phyloP scores from a whole-genome alignment of 805 yeast genomes.

The Yamadazyma phyllophila region DNA sequence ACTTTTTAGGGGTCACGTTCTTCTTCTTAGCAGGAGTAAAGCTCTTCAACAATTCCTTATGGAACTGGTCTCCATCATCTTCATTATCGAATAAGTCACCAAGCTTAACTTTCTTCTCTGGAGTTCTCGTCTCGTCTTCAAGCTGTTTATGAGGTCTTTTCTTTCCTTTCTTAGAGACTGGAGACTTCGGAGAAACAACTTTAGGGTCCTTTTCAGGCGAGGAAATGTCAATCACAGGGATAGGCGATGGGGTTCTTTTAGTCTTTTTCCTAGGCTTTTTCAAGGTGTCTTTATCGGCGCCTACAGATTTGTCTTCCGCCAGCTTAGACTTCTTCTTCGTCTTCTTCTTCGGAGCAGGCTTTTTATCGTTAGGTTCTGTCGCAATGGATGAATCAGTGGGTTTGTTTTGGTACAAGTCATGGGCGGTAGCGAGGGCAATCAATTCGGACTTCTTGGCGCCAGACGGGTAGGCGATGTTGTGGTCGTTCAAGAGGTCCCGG shows the following conservation, averaged over 20 bases:
- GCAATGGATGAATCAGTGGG: too few species aligned
- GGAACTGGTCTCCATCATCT: constrained; percentile 3
- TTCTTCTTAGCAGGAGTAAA: constrained; percentile 6
- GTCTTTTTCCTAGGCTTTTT: too few species aligned
- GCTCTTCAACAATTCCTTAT: constrained; percentile 3
- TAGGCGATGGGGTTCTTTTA: too few species aligned
- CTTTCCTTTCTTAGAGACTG: neutral
- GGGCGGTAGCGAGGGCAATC: constrained; percentile 54
- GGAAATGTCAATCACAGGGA: too few species aligned
- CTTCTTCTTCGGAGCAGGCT: too few species aligned
- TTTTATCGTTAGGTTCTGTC: too few species aligned
- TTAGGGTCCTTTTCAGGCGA: too few species aligned
- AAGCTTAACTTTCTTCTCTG: constrained; percentile 2
- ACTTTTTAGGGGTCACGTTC: neutral
- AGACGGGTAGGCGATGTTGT: constrained; percentile 60
- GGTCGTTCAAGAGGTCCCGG: constrained; percentile 60
- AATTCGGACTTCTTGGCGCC: constrained; percentile 68
- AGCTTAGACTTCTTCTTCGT: too few species aligned
- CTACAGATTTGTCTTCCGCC: too few species aligned
- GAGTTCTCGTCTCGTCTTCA: neutral
- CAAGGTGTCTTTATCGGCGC: too few species aligned
- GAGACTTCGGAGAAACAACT: neutral
- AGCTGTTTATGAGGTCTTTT: neutral
- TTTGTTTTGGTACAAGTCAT: constrained; percentile 45
- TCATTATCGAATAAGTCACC: constrained; percentile 10